Base-by-base conservation (phyloP, 2,329 filamentous ascomycete species). In the Xylogone sp. region DNA sequence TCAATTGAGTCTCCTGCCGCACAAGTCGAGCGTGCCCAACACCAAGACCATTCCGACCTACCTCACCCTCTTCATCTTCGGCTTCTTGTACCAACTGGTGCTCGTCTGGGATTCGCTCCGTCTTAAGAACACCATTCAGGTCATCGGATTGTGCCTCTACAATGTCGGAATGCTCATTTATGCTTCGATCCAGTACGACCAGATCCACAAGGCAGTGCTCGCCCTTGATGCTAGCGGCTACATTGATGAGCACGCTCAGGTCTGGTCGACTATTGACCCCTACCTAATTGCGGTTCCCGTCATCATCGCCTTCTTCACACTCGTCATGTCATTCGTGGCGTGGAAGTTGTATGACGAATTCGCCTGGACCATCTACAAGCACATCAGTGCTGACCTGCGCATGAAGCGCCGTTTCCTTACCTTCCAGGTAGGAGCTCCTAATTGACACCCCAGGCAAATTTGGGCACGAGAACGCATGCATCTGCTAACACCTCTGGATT, bases 321-420 rank as follows among this genome's bases (percentile, higher is more conserved):
- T 92, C 5, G 65, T 83, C 49, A 85, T 97, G 77, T 78, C 77
- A 13, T 87, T 90, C 56, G 75, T 92, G 48, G 85, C 93, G 2
- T 97, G 91, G 88, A 97, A 96, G 74, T 79, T 99, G 27, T 97
- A 99, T 68, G 91, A 96, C 66, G 93, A 97, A 69, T 99, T 99
- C 71, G 93, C 94, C 10, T 99, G 94, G 94, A 94, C 94, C 52
- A 99, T 99, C 65, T 91, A 99, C 72, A 99, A 99, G 77, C 92
- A 96, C 70, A 99, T 99, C 67, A 96, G 92, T 66, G 94, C 94
- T 48, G 94, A 99, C 75, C 82, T 97, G 67, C 85, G 91, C 63
- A 90, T 99, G 87, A 97, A 97, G 80, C 87, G 92, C 73, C 86
- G 94, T 58, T 99, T 96, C 74, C 80, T 99, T 54, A 89, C 93